Evolutionary conservation across 495 filamentous ascomycete genomes (phyloP).

Genomic region (Penicillium ochrochloron): DNA sequence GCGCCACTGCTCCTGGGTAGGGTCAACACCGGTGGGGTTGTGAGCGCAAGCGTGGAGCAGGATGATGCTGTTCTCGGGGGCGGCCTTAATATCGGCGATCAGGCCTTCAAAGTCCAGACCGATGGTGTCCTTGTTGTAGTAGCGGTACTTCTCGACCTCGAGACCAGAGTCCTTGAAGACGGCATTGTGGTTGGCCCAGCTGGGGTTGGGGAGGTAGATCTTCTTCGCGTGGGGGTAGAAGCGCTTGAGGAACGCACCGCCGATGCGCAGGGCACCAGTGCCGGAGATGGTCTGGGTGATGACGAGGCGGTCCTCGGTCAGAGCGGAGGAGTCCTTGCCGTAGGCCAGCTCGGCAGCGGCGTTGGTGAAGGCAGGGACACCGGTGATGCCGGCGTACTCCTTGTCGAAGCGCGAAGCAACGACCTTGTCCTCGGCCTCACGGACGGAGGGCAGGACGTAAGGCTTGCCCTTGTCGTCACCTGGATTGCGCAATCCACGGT

Average conservation of each 20-base stretch:
- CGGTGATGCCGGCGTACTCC: slow-evolving; percentile 97
- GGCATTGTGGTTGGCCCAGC: slow-evolving; percentile 97
- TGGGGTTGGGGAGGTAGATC: slow-evolving; percentile 93
- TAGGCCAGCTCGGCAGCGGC: slow-evolving; percentile 91
- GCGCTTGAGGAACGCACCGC: slow-evolving; percentile 87
- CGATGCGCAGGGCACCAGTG: slow-evolving; percentile 93
- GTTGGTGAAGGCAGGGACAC: slow-evolving; percentile 90
- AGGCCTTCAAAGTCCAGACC: slow-evolving; percentile 96
- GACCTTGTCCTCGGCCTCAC: slow-evolving; percentile 84
- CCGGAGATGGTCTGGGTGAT: slow-evolving; percentile 98
- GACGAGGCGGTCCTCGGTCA: slow-evolving; percentile 79
- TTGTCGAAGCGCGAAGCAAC: slow-evolving; percentile 81
- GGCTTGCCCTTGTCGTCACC: slow-evolving; percentile 96
- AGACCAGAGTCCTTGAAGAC: slow-evolving; percentile 94
- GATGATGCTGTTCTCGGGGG: slow-evolving; percentile 84
- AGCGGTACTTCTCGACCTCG: slow-evolving; percentile 90
- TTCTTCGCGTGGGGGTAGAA: slow-evolving; percentile 90
- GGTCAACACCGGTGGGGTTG: slow-evolving; percentile 98
- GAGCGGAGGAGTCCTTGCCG: slow-evolving; percentile 72
- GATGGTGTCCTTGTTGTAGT: slow-evolving; percentile 99
- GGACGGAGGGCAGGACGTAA: slow-evolving; percentile 94
- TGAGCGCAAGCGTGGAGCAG: slow-evolving; percentile 97
- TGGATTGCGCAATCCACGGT: slow-evolving; percentile 21
- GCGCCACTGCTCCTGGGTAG: slow-evolving; percentile 90
- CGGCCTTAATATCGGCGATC: slow-evolving; percentile 86